Base-by-base conservation (phyloP, 805 yeast genomes). In the Starmerella powellii region DNA sequence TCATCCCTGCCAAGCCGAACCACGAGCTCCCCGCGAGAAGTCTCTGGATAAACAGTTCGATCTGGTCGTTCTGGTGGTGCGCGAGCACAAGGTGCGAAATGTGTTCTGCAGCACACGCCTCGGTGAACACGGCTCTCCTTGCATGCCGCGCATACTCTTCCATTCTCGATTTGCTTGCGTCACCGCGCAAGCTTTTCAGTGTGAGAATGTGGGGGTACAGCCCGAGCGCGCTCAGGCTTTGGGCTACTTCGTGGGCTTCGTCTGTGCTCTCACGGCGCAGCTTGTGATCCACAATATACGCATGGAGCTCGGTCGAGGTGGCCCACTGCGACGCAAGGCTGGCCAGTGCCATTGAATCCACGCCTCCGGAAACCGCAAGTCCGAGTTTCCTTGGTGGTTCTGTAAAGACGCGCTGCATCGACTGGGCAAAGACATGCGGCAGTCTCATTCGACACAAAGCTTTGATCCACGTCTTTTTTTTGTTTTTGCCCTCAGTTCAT, bases 351-450 rank as follows among this genome's bases (percentile, higher is more conserved):
- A 81, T 76, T 1, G 91, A 81, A 55, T 82, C 93, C 0, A 78
- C 85, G 1, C 93, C 93, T 1, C 94, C 94, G 13, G 85, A 76
- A 1, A 82, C 68, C 0, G 86, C 85, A 15, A 82, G 58, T 4
- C 66, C 73, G 0, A 74, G 43, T 24, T 47, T 55, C 1, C 31
- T 13, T 2, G 52, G 52, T 5, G 51, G 34, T n/a, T n/a, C n/a
- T n/a, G n/a, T n/a, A n/a, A n/a, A n/a, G n/a, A n/a, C n/a, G n/a
- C n/a, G n/a, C n/a, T n/a, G n/a, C n/a, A n/a, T n/a, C n/a, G n/a
- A n/a, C n/a, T n/a, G n/a, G n/a, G n/a, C n/a, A n/a, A n/a, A n/a
- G n/a, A n/a, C n/a, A n/a, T n/a, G n/a, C n/a, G n/a, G n/a, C n/a
- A n/a, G n/a, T n/a, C n/a, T n/a, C n/a, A n/a, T n/a, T n/a, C n/a